Conservation (phyloP, 1,284 basidiomycete genomes). For the Jaminaea rosea region DNA sequence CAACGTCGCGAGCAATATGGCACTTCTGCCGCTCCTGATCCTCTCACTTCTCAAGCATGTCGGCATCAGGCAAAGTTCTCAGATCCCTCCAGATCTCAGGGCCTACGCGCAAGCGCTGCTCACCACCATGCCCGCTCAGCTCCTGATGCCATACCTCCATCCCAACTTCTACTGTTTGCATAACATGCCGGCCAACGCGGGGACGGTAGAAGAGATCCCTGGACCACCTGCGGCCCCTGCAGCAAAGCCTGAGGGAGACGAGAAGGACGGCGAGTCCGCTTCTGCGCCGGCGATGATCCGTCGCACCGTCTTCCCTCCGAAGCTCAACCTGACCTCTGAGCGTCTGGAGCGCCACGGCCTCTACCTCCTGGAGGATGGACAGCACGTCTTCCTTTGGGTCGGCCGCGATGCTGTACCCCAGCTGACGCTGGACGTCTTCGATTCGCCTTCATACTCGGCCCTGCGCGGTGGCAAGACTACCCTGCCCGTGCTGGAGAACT, state of each 20-base stretch:
- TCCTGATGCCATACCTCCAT: conserved; percentile 85
- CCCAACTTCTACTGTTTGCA: conserved; percentile 92
- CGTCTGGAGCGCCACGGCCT: conserved; percentile 87
- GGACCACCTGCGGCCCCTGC: neutral
- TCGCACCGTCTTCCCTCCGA: conserved; percentile 63
- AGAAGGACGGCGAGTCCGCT: conserved; percentile 6
- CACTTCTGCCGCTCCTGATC: conserved; percentile 80
- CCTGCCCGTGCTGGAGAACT: conserved; percentile 76
- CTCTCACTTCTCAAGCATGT: conserved; percentile 91
- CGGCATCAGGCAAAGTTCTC: conserved; percentile 84
- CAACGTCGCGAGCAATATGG: conserved; percentile 81
- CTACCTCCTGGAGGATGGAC: conserved; percentile 93
- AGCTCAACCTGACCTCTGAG: conserved; percentile 87
- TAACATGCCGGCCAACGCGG: conserved; percentile 84
- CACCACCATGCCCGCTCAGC: conserved; percentile 81
- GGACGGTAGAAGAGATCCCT: conserved; percentile 29
- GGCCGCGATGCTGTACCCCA: conserved; percentile 93
- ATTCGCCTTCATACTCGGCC: conserved; percentile 75
- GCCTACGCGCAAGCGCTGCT: conserved; percentile 89
- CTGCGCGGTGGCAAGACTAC: conserved; percentile 89
- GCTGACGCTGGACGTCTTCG: conserved; percentile 87
- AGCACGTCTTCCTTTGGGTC: conserved; percentile 95
- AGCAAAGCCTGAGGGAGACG: neutral
- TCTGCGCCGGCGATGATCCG: neutral
- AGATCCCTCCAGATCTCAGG: conserved; percentile 89